phyloP scores from a whole-genome alignment of 768 basidiomycete genomes.

The Cubamyces sp. region DNA sequence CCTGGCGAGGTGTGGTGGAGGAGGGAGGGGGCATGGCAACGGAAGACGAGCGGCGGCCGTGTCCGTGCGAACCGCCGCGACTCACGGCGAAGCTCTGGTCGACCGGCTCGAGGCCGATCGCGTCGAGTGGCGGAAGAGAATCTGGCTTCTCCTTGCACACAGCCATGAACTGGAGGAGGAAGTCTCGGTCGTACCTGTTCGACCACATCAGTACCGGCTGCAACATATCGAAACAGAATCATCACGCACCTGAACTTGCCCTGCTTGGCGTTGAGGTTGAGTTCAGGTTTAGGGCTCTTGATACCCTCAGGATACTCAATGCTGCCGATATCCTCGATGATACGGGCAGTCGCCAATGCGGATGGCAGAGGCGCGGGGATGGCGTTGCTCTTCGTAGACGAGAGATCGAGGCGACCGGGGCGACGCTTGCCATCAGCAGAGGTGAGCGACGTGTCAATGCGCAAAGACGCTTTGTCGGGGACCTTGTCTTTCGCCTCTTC shows the following conservation, averaged over 20 bases:
- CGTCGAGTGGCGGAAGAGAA: slow-evolving; percentile 83
- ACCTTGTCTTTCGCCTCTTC: slow-evolving; percentile 48
- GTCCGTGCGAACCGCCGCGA: slow-evolving; percentile 62
- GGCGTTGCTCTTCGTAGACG: slow-evolving; percentile 48
- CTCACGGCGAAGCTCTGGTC: slow-evolving; percentile 57
- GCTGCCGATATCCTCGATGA: slow-evolving; percentile 79
- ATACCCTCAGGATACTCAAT: slow-evolving; percentile 85
- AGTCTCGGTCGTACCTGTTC: slow-evolving; percentile 91
- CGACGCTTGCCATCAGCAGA: slow-evolving; percentile 53
- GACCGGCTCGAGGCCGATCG: slow-evolving; percentile 86
- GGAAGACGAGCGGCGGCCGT: slow-evolving; percentile 49
- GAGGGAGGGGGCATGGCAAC: slow-evolving; percentile 47
- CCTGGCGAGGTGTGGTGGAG: slow-evolving; percentile 45
- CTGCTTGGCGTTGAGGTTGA: slow-evolving; percentile 81
- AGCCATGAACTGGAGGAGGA: slow-evolving; percentile 95
- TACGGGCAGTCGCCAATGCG: slow-evolving; percentile 78
- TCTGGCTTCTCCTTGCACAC: slow-evolving; percentile 96
- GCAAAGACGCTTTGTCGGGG: slow-evolving; percentile 55
- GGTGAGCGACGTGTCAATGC: slow-evolving; percentile 64
- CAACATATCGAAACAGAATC: slow-evolving; percentile 2
- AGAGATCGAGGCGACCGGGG: slow-evolving; percentile 76
- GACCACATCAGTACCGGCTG: slow-evolving; percentile 3
- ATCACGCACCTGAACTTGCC: slow-evolving; percentile 81
- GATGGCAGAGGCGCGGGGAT: slow-evolving; percentile 56
- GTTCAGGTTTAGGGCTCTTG: slow-evolving; percentile 79